Conservation (phyloP, 805 yeast genomes). For the Kurtzmaniella fragi region DNA sequence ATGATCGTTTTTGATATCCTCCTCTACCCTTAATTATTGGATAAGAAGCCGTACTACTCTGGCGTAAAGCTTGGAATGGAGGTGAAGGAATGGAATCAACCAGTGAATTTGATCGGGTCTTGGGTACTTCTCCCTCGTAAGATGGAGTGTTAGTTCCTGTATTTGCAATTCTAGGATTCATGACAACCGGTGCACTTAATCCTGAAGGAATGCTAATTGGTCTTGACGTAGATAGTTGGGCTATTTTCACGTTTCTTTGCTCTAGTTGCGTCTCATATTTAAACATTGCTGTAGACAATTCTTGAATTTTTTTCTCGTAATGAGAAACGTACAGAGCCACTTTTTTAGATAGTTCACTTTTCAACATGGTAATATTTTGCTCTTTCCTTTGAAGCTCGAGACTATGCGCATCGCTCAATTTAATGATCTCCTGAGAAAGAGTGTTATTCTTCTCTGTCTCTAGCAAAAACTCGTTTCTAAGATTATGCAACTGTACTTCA, state of each 20-base stretch:
- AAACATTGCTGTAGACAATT: slow-evolving; percentile 21
- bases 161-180: too few species aligned
- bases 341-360: slow-evolving; percentile 22
- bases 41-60: slow-evolving; percentile 5
- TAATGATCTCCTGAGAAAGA: slow-evolving; percentile 13
- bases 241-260: slow-evolving; percentile 29
- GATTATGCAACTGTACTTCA: slow-evolving; percentile 8
- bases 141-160: too few species aligned
- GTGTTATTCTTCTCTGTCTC: slow-evolving; percentile 16
- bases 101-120: slow-evolving; percentile 8
- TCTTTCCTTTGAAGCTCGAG: slow-evolving; percentile 15
- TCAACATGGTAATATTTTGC: slow-evolving; percentile 16
- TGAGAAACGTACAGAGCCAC: slow-evolving; percentile 17
- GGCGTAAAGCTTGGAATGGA: slow-evolving; percentile 2
- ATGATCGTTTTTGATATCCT: slow-evolving; percentile 39
- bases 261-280: slow-evolving; percentile 32
- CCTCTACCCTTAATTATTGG: slow-evolving; percentile 41
- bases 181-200: too few species aligned
- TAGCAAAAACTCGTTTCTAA: slow-evolving; percentile 13
- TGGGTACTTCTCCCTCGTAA: neutral
- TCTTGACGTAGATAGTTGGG: slow-evolving; percentile 30
- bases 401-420: slow-evolving; percentile 11
- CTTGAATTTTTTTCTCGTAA: slow-evolving; percentile 32
- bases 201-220: slow-evolving; percentile 32
- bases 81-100: slow-evolving; percentile 5